These are phyloP conservation scores for Ettlia oleoabundans DNA, from an alignment of 139 green algal species.

Conservation along the genomic window DNA sequence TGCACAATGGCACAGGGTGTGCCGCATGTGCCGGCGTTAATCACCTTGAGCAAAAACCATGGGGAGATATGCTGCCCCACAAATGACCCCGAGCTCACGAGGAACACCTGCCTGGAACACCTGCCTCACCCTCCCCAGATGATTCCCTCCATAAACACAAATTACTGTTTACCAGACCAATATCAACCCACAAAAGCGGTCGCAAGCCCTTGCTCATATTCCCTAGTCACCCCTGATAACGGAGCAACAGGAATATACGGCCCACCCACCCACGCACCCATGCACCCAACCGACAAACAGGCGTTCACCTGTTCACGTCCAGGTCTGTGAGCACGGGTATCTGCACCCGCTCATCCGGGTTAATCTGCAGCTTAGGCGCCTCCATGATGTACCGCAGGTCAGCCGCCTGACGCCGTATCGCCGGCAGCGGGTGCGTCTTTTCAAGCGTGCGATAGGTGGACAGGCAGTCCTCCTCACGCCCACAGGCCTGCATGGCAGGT, in stretches of 20 bases:
- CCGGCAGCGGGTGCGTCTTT: conserved; percentile 46
- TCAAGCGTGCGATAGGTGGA: conserved; percentile 76
- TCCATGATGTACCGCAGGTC: conserved; percentile 86
- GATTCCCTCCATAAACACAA: no score
- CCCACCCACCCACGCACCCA: background rate
- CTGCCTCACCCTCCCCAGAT: no score
- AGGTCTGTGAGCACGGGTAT: conserved; percentile 75
- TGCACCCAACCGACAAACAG: background rate
- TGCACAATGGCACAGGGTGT: background rate
- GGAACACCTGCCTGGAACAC: no score
- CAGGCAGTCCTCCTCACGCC: conserved; percentile 77
- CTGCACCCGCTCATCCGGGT: conserved; percentile 72
- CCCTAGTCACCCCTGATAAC: no score
- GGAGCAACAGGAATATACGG: no score
- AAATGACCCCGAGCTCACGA: no score
- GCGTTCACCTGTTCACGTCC: conserved; percentile 43
- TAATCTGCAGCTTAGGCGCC: conserved; percentile 73
- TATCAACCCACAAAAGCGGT: no score
- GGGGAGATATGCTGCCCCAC: no score
- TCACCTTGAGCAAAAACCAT: no score
- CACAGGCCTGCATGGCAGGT: conserved; percentile 62
- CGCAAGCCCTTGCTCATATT: no score
- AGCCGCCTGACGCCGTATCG: conserved; percentile 49
- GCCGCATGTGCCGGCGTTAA: no score
- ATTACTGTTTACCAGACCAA: no score